Base-by-base conservation (phyloP, 331 rosid genomes). In the Arachis monticola region DNA sequence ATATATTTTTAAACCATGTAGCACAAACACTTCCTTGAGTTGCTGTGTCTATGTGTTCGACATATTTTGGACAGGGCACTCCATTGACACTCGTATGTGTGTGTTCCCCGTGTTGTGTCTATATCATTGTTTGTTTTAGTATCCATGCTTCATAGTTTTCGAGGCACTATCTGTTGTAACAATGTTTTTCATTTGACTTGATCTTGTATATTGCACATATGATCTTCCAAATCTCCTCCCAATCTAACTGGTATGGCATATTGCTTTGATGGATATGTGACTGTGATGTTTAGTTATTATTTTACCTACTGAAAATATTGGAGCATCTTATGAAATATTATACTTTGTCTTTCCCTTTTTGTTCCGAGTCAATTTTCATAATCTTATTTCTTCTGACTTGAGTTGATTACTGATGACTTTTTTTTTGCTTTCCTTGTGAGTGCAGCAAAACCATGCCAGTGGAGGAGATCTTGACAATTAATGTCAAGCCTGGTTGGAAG, bases 401-500 rank as follows among this genome's bases (percentile, higher is more conserved):
- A 58, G 7, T 47, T 9, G 8, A 38, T 6, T 32, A 4, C 7
- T 61, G n/a, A 50, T 5, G 38, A 8, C 0, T 57, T 72, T 14
- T 63, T 52, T 60, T 60, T 75, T 45, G 13, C 8, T 72, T 66
- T 51, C 45, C 35, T 52, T 48, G 17, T 64, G 9, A 57, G 4
- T 80, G 81, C 83, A 90, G 89, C 75, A 90, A 69, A 73, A 40
- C 60, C 5, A 77, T 30, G 69, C 67, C 59, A 31, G 76, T 80
- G 64, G 87, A 86, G 67, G 91, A 90, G 79, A 83, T 88, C 60
- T 52, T 88, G 69, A 84, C 90, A 0, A 88, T 86, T 32, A 68
- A 88, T 45, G 64, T 90, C 71, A 90, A 90, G 45, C 90, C 91
- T 60, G 93, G 93, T n/a, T 86, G 90, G 96, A 88, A 90, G 67